Base-by-base conservation (phyloP, 805 yeast genomes). In the Barnettozyma sucrosica region DNA sequence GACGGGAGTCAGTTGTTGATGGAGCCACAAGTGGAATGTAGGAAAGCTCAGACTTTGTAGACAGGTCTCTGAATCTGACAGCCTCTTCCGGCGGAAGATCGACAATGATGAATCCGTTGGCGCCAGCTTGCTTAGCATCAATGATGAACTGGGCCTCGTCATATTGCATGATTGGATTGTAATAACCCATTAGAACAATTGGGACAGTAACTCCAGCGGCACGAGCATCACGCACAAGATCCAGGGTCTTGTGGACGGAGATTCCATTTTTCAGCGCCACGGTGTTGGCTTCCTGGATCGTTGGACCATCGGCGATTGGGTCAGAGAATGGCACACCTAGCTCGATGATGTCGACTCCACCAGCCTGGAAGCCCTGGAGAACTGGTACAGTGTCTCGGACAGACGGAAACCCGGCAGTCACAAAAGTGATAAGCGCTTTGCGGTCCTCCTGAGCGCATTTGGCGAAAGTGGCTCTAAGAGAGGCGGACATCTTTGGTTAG, bases 1-100 rank as follows among this genome's bases (percentile, higher is more conserved):
- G 76, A 60, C 99, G 80, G 45, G 84, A 93, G 62, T 92, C 92
- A 36, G 96, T 85, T 42, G 99, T 93, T 30, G 96, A 86, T 39
- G 99, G 99, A 2, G 99, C 97, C 42, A 93, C 95, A 51, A 93
- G 72, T 36, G 99, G 99, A 51, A 93, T 81, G 63, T 89, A 89
- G 45, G 92, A 81, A 54, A 93, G 67, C 8, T 88, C 95, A 49
- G 76, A 70, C 43, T 72, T 67, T 25, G 83, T 63, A 65, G 96
- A 88, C 43, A 73, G 71, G 48, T 79, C 73, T 72, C 99, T 81
- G 66, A 92, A 85, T 55, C 85, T 80, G 55, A 86, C 75, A 18
- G 99, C 98, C 68, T 90, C 98, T 74, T 93, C 97, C 25, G 99
- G 99, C 44, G 99, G 99, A 58, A 93, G 73, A 66, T 93, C 99